Evolutionary conservation across 2,329 filamentous ascomycete genomes (phyloP), one percentile per base, ranked within the genome.

Genomic region (Emergomyces orientalis): DNA sequence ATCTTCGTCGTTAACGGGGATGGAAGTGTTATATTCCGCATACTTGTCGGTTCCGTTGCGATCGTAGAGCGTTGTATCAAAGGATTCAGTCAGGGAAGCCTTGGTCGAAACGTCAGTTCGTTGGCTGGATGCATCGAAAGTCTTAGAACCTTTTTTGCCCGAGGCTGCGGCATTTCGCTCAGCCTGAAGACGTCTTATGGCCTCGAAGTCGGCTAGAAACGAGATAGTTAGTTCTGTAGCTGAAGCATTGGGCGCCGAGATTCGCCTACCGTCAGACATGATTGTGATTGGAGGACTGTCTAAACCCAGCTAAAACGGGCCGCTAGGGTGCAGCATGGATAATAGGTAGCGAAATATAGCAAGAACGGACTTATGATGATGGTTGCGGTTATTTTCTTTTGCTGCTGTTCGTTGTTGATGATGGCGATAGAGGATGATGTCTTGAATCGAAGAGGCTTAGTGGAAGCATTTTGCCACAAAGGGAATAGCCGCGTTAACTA

Each of bases 51-150:
- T 80, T 71, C 85, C 86, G 76, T 89, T 85, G 73, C 85, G 83
- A 64, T 91, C 90, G 80, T 97, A 97, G 58, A 97, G 84, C 58
- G 89, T 86, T 68, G 85, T 93, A 75, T 97, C 94, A 79, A 92
- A 92, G 74, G 73, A 75, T 70, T 97, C 92, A 74, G 86, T 95
- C 73, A 97, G 84, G 76, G 90, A 96, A 77, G 89, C 90, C 84
- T 96, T 97, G 76, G 88, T 92, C 70, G 89, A 90, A 73, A 82
- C 82, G 82, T 94, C 88, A 81, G 84, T 86, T 78, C 90, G 90
- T 81, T 96, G 91, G 80, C 80, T 87, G 72, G 87, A 85, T 68
- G 85, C 81, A 79, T 94, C 90, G 77, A 90, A 88, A 76, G 86
- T 84, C 81, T 86, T 88, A 76, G 87, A 88, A 79, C 88, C 87